These are phyloP conservation scores for Stygiomarasmius scandens DNA, from an alignment of 1,284 basidiomycete genomes.

Conservation along the genomic window DNA sequence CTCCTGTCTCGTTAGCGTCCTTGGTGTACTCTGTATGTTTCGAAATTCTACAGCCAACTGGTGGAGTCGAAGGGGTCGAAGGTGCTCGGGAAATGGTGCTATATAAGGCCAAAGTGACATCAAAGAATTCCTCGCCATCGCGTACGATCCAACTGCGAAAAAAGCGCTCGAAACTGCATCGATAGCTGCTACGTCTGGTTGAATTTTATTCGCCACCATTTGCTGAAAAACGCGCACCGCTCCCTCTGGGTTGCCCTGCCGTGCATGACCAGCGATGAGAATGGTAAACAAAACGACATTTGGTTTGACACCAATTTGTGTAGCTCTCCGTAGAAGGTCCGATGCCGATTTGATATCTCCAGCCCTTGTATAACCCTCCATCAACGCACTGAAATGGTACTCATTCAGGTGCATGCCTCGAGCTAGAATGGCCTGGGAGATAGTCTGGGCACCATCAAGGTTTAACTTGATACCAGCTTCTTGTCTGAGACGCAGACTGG, in stretches of 20 bases:
- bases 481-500: conserved; percentile 63
- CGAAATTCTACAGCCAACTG: conserved; percentile 49
- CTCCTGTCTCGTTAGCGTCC: conserved; percentile 29
- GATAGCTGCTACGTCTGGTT: conserved; percentile 69
- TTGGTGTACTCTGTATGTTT: conserved; percentile 30
- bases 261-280: conserved; percentile 67
- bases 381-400: conserved; percentile 69
- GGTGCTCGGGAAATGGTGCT: conserved; percentile 57
- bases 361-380: conserved; percentile 62
- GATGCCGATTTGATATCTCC: conserved; percentile 59
- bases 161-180: conserved; percentile 72
- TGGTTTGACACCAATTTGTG: conserved; percentile 49
- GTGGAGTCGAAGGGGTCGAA: conserved; percentile 43
- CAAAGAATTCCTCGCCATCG: conserved; percentile 54
- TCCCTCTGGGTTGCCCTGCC: conserved; percentile 51
- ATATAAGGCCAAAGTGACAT: conserved; percentile 66
- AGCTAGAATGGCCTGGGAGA: conserved; percentile 59
- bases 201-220: conserved; percentile 63
- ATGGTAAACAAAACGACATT: conserved; percentile 74
- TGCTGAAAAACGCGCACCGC: conserved; percentile 59
- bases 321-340: conserved; percentile 53
- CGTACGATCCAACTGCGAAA: conserved; percentile 54
- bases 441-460: conserved; percentile 48
- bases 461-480: conserved; percentile 57
- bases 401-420: conserved; percentile 68